Conservation (phyloP, 805 yeast genomes). For the Cyberlindnera veronae region DNA sequence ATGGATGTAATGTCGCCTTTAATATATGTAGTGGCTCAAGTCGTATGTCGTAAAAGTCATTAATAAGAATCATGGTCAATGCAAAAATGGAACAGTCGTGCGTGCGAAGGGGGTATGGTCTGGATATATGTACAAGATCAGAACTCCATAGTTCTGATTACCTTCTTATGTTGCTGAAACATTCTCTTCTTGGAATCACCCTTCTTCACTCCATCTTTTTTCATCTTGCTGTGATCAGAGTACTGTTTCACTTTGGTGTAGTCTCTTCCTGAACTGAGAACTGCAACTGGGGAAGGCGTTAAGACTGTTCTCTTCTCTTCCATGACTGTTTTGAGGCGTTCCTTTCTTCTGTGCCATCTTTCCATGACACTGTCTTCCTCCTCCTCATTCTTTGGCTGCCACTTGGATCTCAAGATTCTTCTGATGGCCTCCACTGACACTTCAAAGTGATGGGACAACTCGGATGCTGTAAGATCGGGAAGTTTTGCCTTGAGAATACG, state of each 20-base stretch:
- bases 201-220: neutral
- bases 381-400: constrained; percentile 58
- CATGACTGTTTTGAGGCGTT: constrained; percentile 28
- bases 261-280: constrained; percentile 10
- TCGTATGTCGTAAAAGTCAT: constrained; percentile 2
- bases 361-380: constrained; percentile 43
- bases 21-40: neutral
- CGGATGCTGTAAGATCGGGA: constrained; percentile 60
- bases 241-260: constrained; percentile 11
- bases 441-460: constrained; percentile 59
- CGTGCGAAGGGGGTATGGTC: too few species aligned
- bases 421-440: constrained; percentile 82
- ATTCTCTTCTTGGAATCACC: constrained; percentile 13
- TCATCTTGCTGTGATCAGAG: neutral
- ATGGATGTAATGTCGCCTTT: neutral
- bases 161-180: constrained; percentile 8
- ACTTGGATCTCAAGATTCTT: constrained; percentile 70
- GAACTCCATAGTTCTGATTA: constrained; percentile 13
- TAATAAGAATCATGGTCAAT: neutral
- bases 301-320: constrained; percentile 3
- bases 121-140: constrained; percentile 2
- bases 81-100: too few species aligned
- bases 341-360: constrained; percentile 55
- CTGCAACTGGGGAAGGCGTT: constrained; percentile 6
- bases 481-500: constrained; percentile 47